Evolutionary conservation across 83 land plant species (phyloP), one percentile per base, ranked within the genome.

Genomic region (Picea abies): DNA sequence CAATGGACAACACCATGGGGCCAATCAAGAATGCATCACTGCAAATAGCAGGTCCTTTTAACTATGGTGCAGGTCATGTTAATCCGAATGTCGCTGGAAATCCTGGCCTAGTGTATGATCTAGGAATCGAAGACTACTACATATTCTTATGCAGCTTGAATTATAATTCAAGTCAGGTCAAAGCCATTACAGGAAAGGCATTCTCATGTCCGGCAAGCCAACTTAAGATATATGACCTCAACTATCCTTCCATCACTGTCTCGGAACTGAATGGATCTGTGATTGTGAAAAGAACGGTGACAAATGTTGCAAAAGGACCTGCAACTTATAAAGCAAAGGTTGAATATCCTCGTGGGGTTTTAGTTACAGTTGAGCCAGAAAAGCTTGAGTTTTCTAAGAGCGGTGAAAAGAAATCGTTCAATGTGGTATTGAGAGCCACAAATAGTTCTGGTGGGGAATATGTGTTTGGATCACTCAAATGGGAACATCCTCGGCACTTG

Each of bases 231-330:
- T 0, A 39, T 9, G 63, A 90, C 79, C 72, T 90, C 67, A 92
- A 92, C 35, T 92, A 92, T 75, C 92, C 94, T 37, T 90, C 92
- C 22, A 84, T 92, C 69, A 83, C 90, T 17, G 84, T 92, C 11
- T 76, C 87, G 14, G 70, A 78, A 41, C 37, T 89, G 85, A 86
- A 70, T 16, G 90, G 88, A 41, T 80, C 69, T 39, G 20, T 88
- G 32, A 83, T 84, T 3, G 84, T 90, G 25, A 19, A 65, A 22
- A 76, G 92, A 75, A 88, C 90, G 16, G 92, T 92, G 19, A 88
- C 90, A 5, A 85, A 92, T 79, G 87, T 82, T 20, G 90, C 86
- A 26, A 22, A 70, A 8, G 86, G 86, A 7, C 56, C 63, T 1
- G 72, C 84, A 23, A 29, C 82, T 37, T 92, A 87, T 47, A 58